phyloP scores from a whole-genome alignment of 257 asterid species.

The Przewalskia tangutica region DNA sequence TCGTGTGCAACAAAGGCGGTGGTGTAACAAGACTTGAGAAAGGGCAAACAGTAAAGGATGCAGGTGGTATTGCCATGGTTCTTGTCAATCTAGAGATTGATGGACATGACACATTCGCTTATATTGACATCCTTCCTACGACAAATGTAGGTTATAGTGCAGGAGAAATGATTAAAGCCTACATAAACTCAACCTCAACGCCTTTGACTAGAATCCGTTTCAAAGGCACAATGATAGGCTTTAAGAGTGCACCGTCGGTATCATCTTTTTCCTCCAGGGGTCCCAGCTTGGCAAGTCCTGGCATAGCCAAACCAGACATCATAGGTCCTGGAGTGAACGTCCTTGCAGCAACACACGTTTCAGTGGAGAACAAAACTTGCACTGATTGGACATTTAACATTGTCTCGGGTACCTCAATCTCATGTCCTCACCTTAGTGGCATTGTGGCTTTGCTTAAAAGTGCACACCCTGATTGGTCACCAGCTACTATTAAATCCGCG shows the following conservation, averaged over 20 bases:
- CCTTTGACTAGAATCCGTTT: conserved; percentile 12
- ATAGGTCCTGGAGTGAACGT: conserved; percentile 24
- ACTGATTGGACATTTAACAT: conserved; percentile 6
- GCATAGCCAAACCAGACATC: conserved; percentile 28
- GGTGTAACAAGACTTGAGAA: background rate
- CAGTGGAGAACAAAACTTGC: background rate
- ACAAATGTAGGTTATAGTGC: conserved; percentile 10
- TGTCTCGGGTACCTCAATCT: conserved; percentile 25
- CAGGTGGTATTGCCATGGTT: conserved; percentile 34
- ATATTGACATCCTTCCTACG: conserved; percentile 17
- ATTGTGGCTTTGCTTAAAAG: conserved; percentile 21
- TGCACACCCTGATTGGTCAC: conserved; percentile 28
- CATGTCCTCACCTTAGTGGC: conserved; percentile 37
- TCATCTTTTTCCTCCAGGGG: conserved; percentile 27
- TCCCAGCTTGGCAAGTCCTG: conserved; percentile 14
- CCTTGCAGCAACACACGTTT: conserved; percentile 13
- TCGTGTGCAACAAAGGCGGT: conserved; percentile 14
- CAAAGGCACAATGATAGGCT: conserved; percentile 20
- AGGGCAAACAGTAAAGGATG: conserved; percentile 17
- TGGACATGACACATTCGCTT: conserved; percentile 5
- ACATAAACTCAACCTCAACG: conserved; percentile 8
- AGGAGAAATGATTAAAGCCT: conserved; percentile 14
- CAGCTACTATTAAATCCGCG: conserved; percentile 28
- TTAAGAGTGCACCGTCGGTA: conserved; percentile 8
- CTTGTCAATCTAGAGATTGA: background rate